Conservation (phyloP, 2,329 filamentous ascomycete genomes). For the Fusarium chuoi region DNA sequence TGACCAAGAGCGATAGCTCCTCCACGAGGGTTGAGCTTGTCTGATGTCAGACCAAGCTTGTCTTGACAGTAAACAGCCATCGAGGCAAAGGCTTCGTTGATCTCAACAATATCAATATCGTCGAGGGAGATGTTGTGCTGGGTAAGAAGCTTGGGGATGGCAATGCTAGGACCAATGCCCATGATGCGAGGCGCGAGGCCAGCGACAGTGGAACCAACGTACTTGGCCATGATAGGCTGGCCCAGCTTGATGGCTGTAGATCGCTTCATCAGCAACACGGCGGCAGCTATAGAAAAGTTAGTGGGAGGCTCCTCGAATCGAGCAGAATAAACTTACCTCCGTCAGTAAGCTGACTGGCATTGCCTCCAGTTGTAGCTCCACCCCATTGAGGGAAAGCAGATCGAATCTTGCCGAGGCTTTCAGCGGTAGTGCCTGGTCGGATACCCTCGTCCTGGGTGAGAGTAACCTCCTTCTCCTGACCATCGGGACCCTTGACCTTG, state of each 20-base stretch:
- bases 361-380: slow-evolving; percentile 86
- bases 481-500: slow-evolving; percentile 84
- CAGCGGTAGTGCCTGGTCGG: slow-evolving; percentile 87
- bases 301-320: neutral
- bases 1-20: slow-evolving; percentile 87
- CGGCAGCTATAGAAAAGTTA: slow-evolving; percentile 68
- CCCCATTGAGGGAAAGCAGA: slow-evolving; percentile 92
- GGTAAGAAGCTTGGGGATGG: slow-evolving; percentile 83
- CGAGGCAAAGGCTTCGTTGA: slow-evolving; percentile 98
- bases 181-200: slow-evolving; percentile 94
- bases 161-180: slow-evolving; percentile 86
- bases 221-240: slow-evolving; percentile 94
- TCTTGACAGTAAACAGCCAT: slow-evolving; percentile 96
- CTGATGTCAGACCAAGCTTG: slow-evolving; percentile 73
- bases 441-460: slow-evolving; percentile 91
- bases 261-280: slow-evolving; percentile 92
- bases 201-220: slow-evolving; percentile 88
- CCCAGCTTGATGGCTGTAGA: slow-evolving; percentile 86
- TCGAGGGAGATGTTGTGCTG: slow-evolving; percentile 81
- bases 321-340: slow-evolving; percentile 65
- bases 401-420: slow-evolving; percentile 84
- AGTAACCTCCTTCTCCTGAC: slow-evolving; percentile 79
- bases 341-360: slow-evolving; percentile 94
- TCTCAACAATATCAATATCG: slow-evolving; percentile 89
- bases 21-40: slow-evolving; percentile 84